These are phyloP conservation scores for Stephania cephalantha DNA, from an alignment of 164 flowering plant genomes.

Conservation along the genomic window DNA sequence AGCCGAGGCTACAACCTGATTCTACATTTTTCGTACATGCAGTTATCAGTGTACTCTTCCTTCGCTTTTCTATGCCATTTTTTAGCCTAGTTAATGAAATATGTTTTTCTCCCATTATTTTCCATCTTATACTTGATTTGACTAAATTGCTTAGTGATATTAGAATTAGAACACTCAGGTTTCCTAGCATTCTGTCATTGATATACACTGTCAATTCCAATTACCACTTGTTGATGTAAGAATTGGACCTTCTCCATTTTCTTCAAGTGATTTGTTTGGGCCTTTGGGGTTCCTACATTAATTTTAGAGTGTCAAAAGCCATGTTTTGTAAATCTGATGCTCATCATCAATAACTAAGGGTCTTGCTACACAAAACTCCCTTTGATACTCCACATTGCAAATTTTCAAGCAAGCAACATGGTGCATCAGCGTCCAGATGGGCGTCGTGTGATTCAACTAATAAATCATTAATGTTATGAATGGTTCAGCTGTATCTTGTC, in stretches of 20 bases:
- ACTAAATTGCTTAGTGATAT: neutral
- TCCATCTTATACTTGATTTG: neutral
- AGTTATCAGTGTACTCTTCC: neutral
- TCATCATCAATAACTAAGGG: neutral
- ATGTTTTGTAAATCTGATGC: too few species aligned
- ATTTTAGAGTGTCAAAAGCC: neutral
- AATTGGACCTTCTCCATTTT: neutral
- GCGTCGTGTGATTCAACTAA: too few species aligned
- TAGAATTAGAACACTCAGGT: too few species aligned
- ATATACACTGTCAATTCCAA: neutral
- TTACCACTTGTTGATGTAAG: neutral
- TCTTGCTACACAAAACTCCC: too few species aligned
- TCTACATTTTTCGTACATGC: conserved; percentile 4
- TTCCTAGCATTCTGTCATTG: neutral
- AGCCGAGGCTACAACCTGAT: conserved; percentile 25
- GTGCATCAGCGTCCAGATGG: too few species aligned
- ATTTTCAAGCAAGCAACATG: too few species aligned
- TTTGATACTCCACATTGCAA: too few species aligned
- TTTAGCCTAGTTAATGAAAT: neutral
- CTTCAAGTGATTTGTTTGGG: too few species aligned
- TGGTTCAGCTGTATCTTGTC: too few species aligned
- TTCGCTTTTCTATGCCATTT: neutral
- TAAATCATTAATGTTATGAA: too few species aligned
- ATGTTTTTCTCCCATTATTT: neutral
- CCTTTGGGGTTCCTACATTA: neutral